phyloP scores from a whole-genome alignment of 2,329 filamentous ascomycete species.

The Aphanocladium album region DNA sequence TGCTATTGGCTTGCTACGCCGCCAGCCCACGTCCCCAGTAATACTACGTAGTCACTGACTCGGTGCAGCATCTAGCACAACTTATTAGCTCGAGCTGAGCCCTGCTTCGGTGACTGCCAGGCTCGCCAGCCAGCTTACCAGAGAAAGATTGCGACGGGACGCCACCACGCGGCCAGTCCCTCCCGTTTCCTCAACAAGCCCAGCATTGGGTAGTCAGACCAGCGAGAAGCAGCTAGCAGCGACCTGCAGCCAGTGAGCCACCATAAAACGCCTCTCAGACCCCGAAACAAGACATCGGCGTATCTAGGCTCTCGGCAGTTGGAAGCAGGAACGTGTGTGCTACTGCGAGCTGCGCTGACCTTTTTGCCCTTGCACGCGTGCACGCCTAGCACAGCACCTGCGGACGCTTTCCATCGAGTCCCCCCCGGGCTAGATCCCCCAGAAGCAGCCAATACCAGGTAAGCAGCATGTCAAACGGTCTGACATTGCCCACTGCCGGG shows the following conservation, averaged over 20 bases:
- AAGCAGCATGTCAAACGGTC: not conserved
- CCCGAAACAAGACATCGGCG: not conserved
- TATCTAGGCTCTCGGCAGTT: not conserved
- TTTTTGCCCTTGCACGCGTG: too few species aligned
- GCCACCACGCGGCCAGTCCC: too few species aligned
- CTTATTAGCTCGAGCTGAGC: too few species aligned
- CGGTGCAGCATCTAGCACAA: too few species aligned
- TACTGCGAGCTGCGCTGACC: not conserved
- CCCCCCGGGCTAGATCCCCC: conserved; percentile 2
- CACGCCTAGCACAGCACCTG: too few species aligned
- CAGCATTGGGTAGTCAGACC: not conserved
- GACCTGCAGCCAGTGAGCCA: not conserved
- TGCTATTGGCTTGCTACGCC: too few species aligned
- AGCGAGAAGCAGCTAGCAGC: not conserved
- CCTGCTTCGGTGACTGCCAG: too few species aligned
- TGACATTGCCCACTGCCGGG: not conserved
- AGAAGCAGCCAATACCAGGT: not conserved
- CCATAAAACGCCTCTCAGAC: not conserved
- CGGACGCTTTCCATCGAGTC: not conserved
- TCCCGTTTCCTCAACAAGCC: too few species aligned
- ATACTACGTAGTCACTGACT: too few species aligned
- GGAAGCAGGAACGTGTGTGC: not conserved
- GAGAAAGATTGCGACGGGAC: too few species aligned
- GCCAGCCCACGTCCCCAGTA: too few species aligned
- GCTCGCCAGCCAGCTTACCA: too few species aligned